Percentiles rank a stretch among this genome's conserved stretches.
Conservation (phyloP, 768 basidiomycete species). For the Mycena rebaudengoi region DNA sequence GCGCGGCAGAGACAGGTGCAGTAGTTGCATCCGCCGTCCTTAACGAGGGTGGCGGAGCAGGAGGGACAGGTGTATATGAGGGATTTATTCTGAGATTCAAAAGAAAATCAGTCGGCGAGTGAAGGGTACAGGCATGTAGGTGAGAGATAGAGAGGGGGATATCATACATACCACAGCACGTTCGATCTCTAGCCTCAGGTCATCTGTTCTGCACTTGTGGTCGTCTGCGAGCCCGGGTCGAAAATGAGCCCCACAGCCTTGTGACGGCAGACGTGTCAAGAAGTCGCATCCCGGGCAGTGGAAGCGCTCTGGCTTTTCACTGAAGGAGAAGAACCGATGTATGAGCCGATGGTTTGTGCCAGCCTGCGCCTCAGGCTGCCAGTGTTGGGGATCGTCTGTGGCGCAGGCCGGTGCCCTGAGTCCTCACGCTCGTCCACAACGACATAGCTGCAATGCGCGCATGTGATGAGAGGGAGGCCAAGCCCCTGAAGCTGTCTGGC, state of each 20-base stretch:
- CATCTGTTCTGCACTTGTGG: slow-evolving; percentile 17
- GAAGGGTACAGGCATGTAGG: not conserved
- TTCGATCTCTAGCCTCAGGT: slow-evolving; percentile 18
- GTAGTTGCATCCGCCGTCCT: slow-evolving; percentile 16
- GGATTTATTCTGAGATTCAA: slow-evolving; percentile 12
- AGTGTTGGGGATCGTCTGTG: slow-evolving; percentile 3
- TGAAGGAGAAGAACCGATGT: slow-evolving; percentile 8
- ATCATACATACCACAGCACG: slow-evolving; percentile 18
- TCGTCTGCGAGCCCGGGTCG: slow-evolving; percentile 4
- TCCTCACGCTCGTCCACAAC: slow-evolving; percentile 15
- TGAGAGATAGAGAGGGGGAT: slow-evolving; percentile 9
- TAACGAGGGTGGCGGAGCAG: slow-evolving; percentile 12
- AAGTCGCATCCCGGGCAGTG: slow-evolving; percentile 17
- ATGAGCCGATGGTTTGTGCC: slow-evolving; percentile 10
- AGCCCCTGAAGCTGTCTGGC: slow-evolving; percentile 11
- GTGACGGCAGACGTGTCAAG: slow-evolving; percentile 12
- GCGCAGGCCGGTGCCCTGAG: not conserved
- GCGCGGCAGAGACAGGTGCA: slow-evolving; percentile 15
- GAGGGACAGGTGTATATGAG: slow-evolving; percentile 16
- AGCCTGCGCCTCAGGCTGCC: slow-evolving; percentile 11
- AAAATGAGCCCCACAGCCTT: slow-evolving; percentile 8
- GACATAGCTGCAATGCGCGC: slow-evolving; percentile 15
- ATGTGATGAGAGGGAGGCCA: slow-evolving; percentile 14
- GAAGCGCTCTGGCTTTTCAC: slow-evolving; percentile 2
- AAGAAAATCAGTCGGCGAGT: not conserved